Evolutionary conservation across 1,284 basidiomycete species (phyloP).

Genomic region (Erythrobasidium hasegawianum): DNA sequence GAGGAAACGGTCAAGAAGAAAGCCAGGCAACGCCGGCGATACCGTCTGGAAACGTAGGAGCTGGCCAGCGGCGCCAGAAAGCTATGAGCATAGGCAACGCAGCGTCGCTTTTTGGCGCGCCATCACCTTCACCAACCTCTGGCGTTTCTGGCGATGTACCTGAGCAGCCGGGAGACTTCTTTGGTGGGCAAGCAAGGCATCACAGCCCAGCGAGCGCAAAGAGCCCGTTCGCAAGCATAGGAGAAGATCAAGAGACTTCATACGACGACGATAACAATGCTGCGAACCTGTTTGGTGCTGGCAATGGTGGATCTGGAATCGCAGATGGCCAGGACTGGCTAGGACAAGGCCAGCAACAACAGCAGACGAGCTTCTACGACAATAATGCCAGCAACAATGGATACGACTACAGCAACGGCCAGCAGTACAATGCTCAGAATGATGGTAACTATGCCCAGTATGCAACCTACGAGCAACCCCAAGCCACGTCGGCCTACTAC

Average conservation of each 20-base stretch:
- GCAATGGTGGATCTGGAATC: constrained; percentile 5
- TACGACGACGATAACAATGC: neutral
- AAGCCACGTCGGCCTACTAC: neutral
- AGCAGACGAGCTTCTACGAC: constrained; percentile 18
- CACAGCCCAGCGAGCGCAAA: constrained; percentile 7
- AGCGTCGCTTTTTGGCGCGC: constrained; percentile 25
- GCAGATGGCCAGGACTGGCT: constrained; percentile 4
- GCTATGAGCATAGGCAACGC: constrained; percentile 33
- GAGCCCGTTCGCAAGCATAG: constrained; percentile 22
- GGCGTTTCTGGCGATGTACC: constrained; percentile 11
- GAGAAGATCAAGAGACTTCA: constrained; percentile 16
- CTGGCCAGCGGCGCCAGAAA: constrained; percentile 6
- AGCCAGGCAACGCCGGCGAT: too few species aligned
- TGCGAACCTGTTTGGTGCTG: neutral
- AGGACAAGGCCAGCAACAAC: constrained; percentile 13
- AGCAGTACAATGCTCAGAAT: constrained; percentile 1
- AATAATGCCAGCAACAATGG: neutral
- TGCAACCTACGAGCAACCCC: neutral
- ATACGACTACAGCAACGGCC: neutral
- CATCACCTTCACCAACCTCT: neutral
- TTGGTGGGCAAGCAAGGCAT: neutral
- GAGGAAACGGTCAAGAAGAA: too few species aligned
- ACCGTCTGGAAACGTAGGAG: neutral
- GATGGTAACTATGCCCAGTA: constrained; percentile 11
- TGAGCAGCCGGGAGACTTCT: constrained; percentile 2